These are phyloP conservation scores for Penicillium corylophilum DNA, from an alignment of 2,329 filamentous ascomycete species.

Conservation along the genomic window DNA sequence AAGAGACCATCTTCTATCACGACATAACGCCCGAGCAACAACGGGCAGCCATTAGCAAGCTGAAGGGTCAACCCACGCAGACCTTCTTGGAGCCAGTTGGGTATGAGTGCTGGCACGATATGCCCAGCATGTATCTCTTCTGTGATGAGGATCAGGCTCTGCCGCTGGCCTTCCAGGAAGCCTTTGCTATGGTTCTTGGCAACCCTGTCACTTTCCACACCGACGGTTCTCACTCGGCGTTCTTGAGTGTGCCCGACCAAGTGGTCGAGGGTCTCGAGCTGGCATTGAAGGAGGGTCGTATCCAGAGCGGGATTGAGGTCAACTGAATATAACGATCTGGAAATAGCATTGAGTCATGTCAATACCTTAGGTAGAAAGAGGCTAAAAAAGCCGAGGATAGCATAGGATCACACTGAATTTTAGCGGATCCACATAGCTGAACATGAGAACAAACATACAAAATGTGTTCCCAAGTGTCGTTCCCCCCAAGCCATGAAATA, in stretches of 20 bases:
- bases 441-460: not conserved
- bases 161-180: conserved; percentile 30
- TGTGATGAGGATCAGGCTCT: conserved; percentile 37
- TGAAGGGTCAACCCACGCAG: conserved; percentile 22
- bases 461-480: too few relatives aligned
- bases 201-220: conserved; percentile 32
- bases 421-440: not conserved
- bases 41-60: conserved; percentile 18
- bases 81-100: conserved; percentile 26
- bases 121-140: conserved; percentile 35
- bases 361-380: too few relatives aligned
- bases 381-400: not conserved
- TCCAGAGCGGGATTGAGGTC: conserved; percentile 9
- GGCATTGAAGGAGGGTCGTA: conserved; percentile 22
- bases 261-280: conserved; percentile 34
- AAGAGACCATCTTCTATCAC: conserved; percentile 29
- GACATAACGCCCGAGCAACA: conserved; percentile 28
- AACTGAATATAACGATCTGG: not conserved
- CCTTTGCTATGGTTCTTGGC: conserved; percentile 28
- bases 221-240: conserved; percentile 41
- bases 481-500: not conserved
- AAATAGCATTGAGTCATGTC: not conserved
- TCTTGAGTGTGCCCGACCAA: conserved; percentile 37
- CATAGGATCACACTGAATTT: not conserved
- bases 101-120: conserved; percentile 34